Percentiles rank a stretch among this genome's conserved stretches.
Conservation (phyloP, 78 protist species). For the Dictyostelium brefeldianum region DNA sequence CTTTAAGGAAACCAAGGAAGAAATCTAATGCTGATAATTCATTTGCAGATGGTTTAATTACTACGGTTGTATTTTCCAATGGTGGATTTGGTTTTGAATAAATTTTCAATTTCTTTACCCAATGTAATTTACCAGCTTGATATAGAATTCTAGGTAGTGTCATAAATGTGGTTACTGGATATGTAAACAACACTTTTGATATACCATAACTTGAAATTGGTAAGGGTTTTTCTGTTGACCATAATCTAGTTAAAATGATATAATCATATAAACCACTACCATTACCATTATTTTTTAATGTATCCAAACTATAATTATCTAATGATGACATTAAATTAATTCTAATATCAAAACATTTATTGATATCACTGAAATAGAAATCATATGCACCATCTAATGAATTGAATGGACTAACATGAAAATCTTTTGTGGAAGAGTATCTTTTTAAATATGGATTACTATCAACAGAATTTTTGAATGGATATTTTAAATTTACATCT, state of each 20-base stretch:
- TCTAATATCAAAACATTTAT: constrained; percentile 52
- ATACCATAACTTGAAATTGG: constrained; percentile 3
- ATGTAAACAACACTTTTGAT: background rate
- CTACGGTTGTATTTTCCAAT: constrained; percentile 28
- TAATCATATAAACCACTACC: constrained; percentile 6
- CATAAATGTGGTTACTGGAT: constrained; percentile 30
- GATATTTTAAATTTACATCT: constrained; percentile 1
- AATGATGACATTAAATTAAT: constrained; percentile 39
- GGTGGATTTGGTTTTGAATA: constrained; percentile 77
- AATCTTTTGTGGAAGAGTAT: constrained; percentile 19
- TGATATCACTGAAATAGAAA: constrained; percentile 37
- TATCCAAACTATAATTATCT: constrained; percentile 5
- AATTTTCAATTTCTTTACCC: constrained; percentile 1
- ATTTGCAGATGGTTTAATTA: constrained; percentile 27
- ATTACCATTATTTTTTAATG: background rate
- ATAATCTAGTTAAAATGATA: constrained; percentile 39
- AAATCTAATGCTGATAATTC: background rate
- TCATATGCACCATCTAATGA: constrained; percentile 60
- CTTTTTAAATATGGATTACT: constrained; percentile 1
- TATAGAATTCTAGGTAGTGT: constrained; percentile 60
- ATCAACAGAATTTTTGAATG: background rate
- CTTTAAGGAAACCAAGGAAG: background rate
- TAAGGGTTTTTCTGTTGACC: constrained; percentile 37
- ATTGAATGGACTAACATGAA: constrained; percentile 73
- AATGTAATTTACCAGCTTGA: constrained; percentile 60